phyloP scores from a whole-genome alignment of 441 rosid species.

The California macrophylla region DNA sequence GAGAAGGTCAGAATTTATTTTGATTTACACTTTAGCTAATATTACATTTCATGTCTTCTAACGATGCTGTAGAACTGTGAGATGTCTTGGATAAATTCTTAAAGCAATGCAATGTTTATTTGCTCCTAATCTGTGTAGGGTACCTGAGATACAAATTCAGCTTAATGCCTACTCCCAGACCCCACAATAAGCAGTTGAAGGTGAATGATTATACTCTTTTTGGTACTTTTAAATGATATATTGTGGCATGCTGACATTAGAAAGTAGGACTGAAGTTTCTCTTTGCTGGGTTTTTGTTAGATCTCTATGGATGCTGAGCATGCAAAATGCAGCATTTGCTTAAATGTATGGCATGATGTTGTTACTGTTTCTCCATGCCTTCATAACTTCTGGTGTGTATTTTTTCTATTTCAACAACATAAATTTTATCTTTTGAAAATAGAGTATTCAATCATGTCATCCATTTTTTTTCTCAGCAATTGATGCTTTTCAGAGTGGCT shows the following conservation, averaged over 20 bases:
- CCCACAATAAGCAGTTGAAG: conserved; percentile 38
- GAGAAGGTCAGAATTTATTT: conserved; percentile 39
- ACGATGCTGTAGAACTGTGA: neutral
- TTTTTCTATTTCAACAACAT: neutral
- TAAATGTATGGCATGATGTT: conserved; percentile 86
- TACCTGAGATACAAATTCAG: neutral
- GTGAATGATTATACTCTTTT: conserved; percentile 23
- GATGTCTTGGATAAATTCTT: neutral
- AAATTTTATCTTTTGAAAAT: neutral
- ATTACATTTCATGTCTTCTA: neutral
- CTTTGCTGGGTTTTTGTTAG: conserved; percentile 29
- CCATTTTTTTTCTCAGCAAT: conserved; percentile 44
- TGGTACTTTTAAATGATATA: neutral
- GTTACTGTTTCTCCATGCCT: conserved; percentile 90
- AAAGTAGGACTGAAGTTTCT: neutral
- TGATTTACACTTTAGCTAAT: neutral
- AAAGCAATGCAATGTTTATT: neutral
- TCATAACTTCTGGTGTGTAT: conserved; percentile 67
- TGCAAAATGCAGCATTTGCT: conserved; percentile 86
- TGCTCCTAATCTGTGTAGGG: neutral
- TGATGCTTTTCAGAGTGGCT: conserved; percentile 98
- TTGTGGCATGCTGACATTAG: neutral
- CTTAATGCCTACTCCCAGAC: neutral
- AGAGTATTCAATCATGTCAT: conserved; percentile 7
- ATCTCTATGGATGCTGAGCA: conserved; percentile 59